Evolutionary conservation across 495 filamentous ascomycete genomes (phyloP).

Genomic region (Penicillium robsamsonii): DNA sequence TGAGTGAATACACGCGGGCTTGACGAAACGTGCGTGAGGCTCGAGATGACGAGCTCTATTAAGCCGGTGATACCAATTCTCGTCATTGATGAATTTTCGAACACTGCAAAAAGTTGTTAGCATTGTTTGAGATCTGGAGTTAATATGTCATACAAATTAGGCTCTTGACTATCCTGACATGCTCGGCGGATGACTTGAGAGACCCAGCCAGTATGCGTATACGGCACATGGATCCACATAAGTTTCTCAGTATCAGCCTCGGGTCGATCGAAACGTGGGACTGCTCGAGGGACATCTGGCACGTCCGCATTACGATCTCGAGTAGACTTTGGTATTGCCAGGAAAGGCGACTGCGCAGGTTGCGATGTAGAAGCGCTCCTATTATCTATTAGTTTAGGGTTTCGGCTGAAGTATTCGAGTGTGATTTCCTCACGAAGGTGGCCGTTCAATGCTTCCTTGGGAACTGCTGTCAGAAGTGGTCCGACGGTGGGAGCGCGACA

Average conservation of each 20-base stretch:
- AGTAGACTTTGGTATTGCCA: slow-evolving; percentile 27
- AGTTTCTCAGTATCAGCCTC: slow-evolving; percentile 49
- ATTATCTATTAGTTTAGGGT: not conserved
- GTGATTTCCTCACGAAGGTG: slow-evolving; percentile 19
- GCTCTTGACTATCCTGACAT: slow-evolving; percentile 28
- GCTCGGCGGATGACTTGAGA: slow-evolving; percentile 33
- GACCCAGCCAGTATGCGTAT: slow-evolving; percentile 66
- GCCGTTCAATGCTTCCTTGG: slow-evolving; percentile 19
- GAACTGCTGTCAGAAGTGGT: slow-evolving; percentile 22
- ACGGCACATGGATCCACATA: slow-evolving; percentile 66
- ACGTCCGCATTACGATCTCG: slow-evolving; percentile 25
- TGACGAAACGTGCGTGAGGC: slow-evolving; percentile 46
- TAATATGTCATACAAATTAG: slow-evolving; percentile 24
- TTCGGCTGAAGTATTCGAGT: not conserved
- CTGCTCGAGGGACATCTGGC: slow-evolving; percentile 29
- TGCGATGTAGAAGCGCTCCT: slow-evolving; percentile 23
- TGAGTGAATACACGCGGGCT: slow-evolving; percentile 38
- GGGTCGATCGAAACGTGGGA: slow-evolving; percentile 41
- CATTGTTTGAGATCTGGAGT: not conserved
- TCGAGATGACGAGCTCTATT: slow-evolving; percentile 47
- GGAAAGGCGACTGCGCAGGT: slow-evolving; percentile 22
- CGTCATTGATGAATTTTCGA: slow-evolving; percentile 47
- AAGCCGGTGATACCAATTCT: slow-evolving; percentile 47
- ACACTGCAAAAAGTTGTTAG: slow-evolving; percentile 35
- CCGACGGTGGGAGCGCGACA: slow-evolving; percentile 17